Conservation (phyloP, 208 protist species). For the Acanthamoeba culbertsoni region DNA sequence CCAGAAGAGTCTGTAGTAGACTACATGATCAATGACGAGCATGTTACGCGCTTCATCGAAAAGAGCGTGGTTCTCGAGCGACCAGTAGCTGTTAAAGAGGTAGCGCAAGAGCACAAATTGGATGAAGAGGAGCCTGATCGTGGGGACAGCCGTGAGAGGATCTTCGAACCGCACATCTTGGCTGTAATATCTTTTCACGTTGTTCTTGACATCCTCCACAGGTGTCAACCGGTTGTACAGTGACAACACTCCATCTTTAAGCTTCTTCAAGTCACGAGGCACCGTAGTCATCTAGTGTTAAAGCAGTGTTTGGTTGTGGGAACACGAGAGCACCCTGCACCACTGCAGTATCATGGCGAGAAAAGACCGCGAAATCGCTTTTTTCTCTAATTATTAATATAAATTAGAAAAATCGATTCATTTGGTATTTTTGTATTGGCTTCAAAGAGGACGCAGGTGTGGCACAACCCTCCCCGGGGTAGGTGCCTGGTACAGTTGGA, state of each 20-base stretch:
- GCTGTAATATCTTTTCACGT: not conserved
- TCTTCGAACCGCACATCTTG: not conserved
- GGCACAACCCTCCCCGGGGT: too few relatives aligned
- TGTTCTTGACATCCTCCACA: not conserved
- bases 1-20: not conserved
- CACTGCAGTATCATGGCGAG: too few relatives aligned
- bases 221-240: not conserved
- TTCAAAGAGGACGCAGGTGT: too few relatives aligned
- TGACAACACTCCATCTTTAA: not conserved
- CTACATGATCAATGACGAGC: not conserved
- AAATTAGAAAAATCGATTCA: too few relatives aligned
- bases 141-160: not conserved
- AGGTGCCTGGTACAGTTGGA: too few relatives aligned
- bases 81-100: constrained; percentile 25
- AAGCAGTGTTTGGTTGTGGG: too few relatives aligned
- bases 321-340: too few relatives aligned
- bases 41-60: not conserved
- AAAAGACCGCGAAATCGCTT: too few relatives aligned
- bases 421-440: too few relatives aligned
- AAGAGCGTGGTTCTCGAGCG: not conserved
- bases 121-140: not conserved
- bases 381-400: too few relatives aligned
- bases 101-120: not conserved
- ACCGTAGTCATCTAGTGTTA: not conserved
- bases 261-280: not conserved